Percentiles rank a stretch among this genome's conserved stretches.
Evolutionary conservation across 192 early-diverging fungal species (phyloP).

Genomic region (Coemansia sp.): DNA sequence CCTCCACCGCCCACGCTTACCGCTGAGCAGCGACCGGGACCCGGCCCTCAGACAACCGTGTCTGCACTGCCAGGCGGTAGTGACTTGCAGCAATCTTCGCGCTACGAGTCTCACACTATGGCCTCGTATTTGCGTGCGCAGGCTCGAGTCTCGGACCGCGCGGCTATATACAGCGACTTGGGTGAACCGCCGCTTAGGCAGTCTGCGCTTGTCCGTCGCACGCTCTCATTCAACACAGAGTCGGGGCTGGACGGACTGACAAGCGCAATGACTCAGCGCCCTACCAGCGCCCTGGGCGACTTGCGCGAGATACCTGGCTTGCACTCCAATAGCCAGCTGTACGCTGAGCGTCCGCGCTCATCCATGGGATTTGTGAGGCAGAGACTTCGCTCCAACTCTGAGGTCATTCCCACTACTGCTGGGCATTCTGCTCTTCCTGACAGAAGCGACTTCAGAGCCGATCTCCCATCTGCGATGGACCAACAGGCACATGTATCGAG

Average conservation of each 20-base stretch:
- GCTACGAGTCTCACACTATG: constrained; percentile 24
- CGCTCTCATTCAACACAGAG: constrained; percentile 15
- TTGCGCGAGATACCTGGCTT: constrained; percentile 3
- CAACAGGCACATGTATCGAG: background rate
- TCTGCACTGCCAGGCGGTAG: background rate
- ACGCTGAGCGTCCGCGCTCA: constrained; percentile 22
- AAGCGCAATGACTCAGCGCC: background rate
- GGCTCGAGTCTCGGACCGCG: constrained; percentile 21
- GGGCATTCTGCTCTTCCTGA: background rate
- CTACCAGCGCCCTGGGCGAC: constrained; percentile 13
- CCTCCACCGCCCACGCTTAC: constrained; percentile 17
- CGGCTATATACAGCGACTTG: constrained; percentile 17
- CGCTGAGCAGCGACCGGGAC: constrained; percentile 2
- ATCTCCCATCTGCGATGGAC: background rate
- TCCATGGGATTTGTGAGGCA: constrained; percentile 20
- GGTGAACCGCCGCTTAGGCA: background rate
- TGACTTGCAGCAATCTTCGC: background rate
- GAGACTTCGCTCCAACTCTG: constrained; percentile 1
- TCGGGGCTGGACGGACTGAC: background rate
- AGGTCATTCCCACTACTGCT: background rate
- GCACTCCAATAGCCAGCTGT: background rate
- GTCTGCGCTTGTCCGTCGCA: constrained; percentile 8
- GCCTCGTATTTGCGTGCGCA: constrained; percentile 15
- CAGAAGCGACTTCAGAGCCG: background rate
- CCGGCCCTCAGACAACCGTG: background rate